Percentiles rank a stretch among this genome's conserved stretches.
phyloP scores from a whole-genome alignment of 768 basidiomycete species.

The Cyathus striatus region DNA sequence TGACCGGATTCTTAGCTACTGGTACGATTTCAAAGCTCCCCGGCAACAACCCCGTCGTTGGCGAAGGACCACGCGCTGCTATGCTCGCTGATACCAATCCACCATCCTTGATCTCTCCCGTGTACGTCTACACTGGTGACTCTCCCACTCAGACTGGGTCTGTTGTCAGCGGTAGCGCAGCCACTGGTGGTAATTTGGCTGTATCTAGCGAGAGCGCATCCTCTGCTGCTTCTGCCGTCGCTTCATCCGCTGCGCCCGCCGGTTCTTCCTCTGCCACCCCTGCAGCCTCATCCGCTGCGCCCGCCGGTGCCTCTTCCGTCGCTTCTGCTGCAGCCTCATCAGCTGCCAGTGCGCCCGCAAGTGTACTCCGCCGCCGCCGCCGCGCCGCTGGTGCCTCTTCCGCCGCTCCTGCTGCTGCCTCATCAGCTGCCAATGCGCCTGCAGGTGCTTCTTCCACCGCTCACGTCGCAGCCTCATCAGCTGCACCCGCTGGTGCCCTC shows the following conservation, averaged over 20 bases:
- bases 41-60: conserved; percentile 49
- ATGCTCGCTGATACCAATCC: conserved; percentile 25
- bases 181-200: not conserved
- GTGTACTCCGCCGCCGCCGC: not conserved
- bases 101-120: conserved; percentile 35
- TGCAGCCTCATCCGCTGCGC: too few species aligned
- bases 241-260: too few species aligned
- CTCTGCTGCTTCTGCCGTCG: not conserved
- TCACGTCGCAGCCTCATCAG: too few species aligned
- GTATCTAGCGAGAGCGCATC: not conserved
- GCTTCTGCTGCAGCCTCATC: too few species aligned
- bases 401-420: not conserved
- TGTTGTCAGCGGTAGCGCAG: conserved; percentile 8
- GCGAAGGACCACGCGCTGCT: conserved; percentile 25
- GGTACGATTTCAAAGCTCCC: conserved; percentile 43
- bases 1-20: conserved; percentile 23
- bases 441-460: too few species aligned
- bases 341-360: not conserved
- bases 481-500: too few species aligned
- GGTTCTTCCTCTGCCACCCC: too few species aligned
- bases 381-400: not conserved
- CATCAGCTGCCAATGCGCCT: too few species aligned
- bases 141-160: conserved; percentile 30
- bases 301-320: too few species aligned
- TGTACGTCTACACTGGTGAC: conserved; percentile 42